A percentile compares a stretch with the other conserved stretches of the same genome.
Conservation (phyloP, 2,329 filamentous ascomycete species). For the Magnaporthiopsis poae region DNA sequence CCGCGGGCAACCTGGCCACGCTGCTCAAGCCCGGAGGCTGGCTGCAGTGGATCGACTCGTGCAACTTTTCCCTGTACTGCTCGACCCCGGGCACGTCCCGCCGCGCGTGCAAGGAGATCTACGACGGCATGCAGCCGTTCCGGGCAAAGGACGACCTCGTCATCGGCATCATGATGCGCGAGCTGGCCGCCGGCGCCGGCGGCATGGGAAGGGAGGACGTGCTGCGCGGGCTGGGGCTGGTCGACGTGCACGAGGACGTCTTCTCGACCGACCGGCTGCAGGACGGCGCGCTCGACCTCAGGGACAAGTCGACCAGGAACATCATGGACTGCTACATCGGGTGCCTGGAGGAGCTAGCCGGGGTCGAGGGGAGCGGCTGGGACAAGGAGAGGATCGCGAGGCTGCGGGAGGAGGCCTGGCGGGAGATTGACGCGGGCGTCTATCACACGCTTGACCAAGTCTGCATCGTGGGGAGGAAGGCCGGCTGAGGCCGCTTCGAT, state of each 20-base stretch:
- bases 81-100: slow-evolving; percentile 9
- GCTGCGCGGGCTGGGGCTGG: slow-evolving; percentile 9
- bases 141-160: slow-evolving; percentile 4
- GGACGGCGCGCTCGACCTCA: slow-evolving; percentile 10
- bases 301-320: slow-evolving; percentile 13
- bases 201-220: slow-evolving; percentile 7
- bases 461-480: slow-evolving; percentile 13
- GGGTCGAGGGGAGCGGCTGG: slow-evolving; percentile 11
- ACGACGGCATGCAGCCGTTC: slow-evolving; percentile 10
- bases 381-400: slow-evolving; percentile 10
- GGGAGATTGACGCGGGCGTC: slow-evolving; percentile 12
- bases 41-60: slow-evolving; percentile 15
- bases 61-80: slow-evolving; percentile 11
- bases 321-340: slow-evolving; percentile 12
- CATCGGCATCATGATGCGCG: slow-evolving; percentile 14
- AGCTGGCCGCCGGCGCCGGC: neutral
- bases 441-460: slow-evolving; percentile 15
- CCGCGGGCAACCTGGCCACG: slow-evolving; percentile 14
- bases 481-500: neutral
- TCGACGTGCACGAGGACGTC: slow-evolving; percentile 14
- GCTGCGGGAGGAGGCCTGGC: slow-evolving; percentile 9
- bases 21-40: slow-evolving; percentile 15
- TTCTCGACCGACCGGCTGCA: slow-evolving; percentile 15
- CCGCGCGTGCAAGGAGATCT: slow-evolving; percentile 10
- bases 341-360: slow-evolving; percentile 12